A percentile compares a stretch with the other conserved stretches of the same genome.
phyloP scores from a whole-genome alignment of 805 yeast genomes.

The Teunomyces gatunensis region DNA sequence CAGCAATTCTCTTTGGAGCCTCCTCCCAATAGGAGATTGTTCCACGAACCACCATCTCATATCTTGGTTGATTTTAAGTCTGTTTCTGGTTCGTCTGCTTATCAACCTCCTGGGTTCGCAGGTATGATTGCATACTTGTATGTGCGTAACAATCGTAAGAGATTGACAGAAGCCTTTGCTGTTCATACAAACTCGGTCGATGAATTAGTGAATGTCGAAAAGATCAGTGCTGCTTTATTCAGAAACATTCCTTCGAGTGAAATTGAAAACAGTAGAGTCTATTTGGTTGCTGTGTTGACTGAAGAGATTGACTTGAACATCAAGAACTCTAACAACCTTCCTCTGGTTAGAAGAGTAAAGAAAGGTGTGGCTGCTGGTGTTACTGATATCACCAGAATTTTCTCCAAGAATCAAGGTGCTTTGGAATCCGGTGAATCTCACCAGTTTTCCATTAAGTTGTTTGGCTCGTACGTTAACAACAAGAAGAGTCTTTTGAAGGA shows the following conservation, averaged over 20 bases:
- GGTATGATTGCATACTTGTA: conserved; percentile 74
- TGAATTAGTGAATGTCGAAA: conserved; percentile 56
- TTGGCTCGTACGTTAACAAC: conserved; percentile 60
- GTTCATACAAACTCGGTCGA: conserved; percentile 60
- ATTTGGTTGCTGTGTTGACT: conserved; percentile 70
- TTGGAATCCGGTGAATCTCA: conserved; percentile 62
- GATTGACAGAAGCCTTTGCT: conserved; percentile 78
- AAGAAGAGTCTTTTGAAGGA: conserved; percentile 26
- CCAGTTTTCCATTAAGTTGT: conserved; percentile 68
- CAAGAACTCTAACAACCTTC: conserved; percentile 19
- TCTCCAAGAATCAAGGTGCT: conserved; percentile 62
- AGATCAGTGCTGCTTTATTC: conserved; percentile 75
- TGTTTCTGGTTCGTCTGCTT: conserved; percentile 55
- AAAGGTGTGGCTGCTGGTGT: conserved; percentile 90
- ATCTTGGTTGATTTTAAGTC: conserved; percentile 75
- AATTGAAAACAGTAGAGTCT: conserved; percentile 62
- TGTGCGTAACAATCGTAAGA: conserved; percentile 58
- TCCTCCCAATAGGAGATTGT: conserved; percentile 44
- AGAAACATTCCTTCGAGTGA: conserved; percentile 70
- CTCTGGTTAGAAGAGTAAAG: conserved; percentile 47
- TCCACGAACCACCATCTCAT: conserved; percentile 56
- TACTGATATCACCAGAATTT: conserved; percentile 76
- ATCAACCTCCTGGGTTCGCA: conserved; percentile 63
- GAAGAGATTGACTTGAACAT: conserved; percentile 56
- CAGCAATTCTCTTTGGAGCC: conserved; percentile 42